These are phyloP conservation scores for Perkinsus olseni DNA, from an alignment of 169 alveolate species.

Conservation along the genomic window DNA sequence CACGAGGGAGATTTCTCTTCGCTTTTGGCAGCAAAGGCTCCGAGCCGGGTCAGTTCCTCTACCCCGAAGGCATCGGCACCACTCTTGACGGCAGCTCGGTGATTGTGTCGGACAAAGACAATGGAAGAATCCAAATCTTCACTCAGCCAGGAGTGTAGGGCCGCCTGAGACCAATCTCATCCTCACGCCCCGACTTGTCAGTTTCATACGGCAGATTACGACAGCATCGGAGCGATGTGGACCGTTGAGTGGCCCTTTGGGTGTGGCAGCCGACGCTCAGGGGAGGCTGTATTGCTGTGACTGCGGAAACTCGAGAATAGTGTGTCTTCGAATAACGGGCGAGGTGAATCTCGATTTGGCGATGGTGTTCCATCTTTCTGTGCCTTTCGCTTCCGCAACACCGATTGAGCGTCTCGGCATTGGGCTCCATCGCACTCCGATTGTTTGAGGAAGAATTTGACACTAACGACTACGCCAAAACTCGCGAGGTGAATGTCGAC, in stretches of 20 bases:
- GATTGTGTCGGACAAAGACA: not conserved
- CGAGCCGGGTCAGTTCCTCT: not conserved
- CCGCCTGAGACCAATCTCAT: not conserved
- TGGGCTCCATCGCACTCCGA: too few relatives aligned
- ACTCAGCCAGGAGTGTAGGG: not conserved
- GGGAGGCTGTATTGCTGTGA: not conserved
- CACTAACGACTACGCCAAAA: too few relatives aligned
- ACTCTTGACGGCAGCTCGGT: not conserved
- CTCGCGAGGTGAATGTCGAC: too few relatives aligned
- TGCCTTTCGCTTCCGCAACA: too few relatives aligned
- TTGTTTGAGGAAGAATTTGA: too few relatives aligned
- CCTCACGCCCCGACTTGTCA: not conserved
- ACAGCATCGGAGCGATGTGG: not conserved
- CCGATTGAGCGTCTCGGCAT: too few relatives aligned
- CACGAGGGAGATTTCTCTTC: not conserved
- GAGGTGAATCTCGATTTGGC: not conserved
- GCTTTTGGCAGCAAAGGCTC: not conserved
- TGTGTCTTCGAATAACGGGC: not conserved
- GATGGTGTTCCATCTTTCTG: too few relatives aligned
- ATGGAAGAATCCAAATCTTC: not conserved
- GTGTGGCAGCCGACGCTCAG: not conserved
- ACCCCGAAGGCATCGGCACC: not conserved
- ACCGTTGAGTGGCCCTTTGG: not conserved
- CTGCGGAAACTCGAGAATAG: not conserved
- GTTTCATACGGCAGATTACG: not conserved